Base-by-base conservation (phyloP, 176 grass and related monocot genomes). In the Musa troglodytarum region DNA sequence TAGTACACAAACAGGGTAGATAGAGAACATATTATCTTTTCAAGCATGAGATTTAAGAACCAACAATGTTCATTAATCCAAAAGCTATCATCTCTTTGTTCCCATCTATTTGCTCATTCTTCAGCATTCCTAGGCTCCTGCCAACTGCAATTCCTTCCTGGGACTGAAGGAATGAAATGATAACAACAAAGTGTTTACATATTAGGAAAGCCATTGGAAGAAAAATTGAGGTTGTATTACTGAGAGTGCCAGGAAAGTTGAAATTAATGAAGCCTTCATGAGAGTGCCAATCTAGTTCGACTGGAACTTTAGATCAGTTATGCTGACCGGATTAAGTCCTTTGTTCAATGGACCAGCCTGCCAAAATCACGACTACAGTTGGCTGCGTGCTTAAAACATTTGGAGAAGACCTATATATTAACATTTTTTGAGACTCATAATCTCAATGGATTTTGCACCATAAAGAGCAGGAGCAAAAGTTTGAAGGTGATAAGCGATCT, bases 71-170 rank as follows among this genome's bases (percentile, higher is more conserved):
- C 95, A 94, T 99, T 64, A 91, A 82, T 61, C 95, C 95, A 52
- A 84, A 99, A 50, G 95, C 90, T 59, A 99, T 86, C 95, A 99
- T 99, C 86, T 99, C 95, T 80, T 99, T 99, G 71, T 99, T 99
- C 2, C 95, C 95, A 65, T 99, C 95, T 64, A 87, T 90, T 76
- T 99, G 95, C 73, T 99, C 95, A 74, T 94, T 86, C 78, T 99
- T 99, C 54, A 99, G 63, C 84, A 94, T 49, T 24, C 88, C 95
- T 71, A 99, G 72, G 75, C 95, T 99, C 63, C 95, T 84, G 2
- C 90, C 95, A 2, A 94, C 95, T 9, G 95, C 95, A 73, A 99
- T 94, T 49, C 95, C 95, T 89, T 99, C 90, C 95, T 98, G 83
- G 67, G 72, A 81, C 65, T 34, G 4, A 43, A 43, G 34, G 34